A percentile compares a stretch with the other conserved stretches of the same genome.
Conservation (phyloP, 2,329 filamentous ascomycete genomes). For the Ophiocordyceps camponoti-floridani region DNA sequence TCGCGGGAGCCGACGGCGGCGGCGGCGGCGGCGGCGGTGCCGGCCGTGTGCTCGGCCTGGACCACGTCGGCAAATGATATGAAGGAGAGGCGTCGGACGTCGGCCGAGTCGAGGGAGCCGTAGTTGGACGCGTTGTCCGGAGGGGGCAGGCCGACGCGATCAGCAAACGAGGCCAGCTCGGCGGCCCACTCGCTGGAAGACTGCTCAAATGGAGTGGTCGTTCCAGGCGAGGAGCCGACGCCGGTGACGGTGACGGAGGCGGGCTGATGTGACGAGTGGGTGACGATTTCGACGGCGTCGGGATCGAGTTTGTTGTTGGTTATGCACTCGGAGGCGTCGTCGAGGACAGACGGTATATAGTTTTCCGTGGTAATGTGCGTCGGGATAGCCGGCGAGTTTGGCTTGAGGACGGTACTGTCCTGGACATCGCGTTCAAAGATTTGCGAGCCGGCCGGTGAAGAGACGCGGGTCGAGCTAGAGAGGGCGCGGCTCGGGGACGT, state of each 20-base stretch:
- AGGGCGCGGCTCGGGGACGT: constrained; percentile 49
- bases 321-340: constrained; percentile 82
- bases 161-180: constrained; percentile 35
- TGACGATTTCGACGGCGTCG: constrained; percentile 84
- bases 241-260: constrained; percentile 51
- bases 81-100: constrained; percentile 75
- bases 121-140: constrained; percentile 57
- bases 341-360: constrained; percentile 77
- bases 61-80: constrained; percentile 96
- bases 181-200: constrained; percentile 34
- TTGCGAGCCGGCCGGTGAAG: constrained; percentile 59
- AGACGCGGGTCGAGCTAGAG: constrained; percentile 54
- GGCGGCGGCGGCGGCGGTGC: constrained; percentile 13
- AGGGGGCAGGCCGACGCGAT: constrained; percentile 18
- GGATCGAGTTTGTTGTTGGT: constrained; percentile 73
- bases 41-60: constrained; percentile 58
- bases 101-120: constrained; percentile 54
- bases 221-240: constrained; percentile 9
- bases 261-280: constrained; percentile 67
- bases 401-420: constrained; percentile 48
- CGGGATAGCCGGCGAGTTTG: constrained; percentile 72
- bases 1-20: constrained; percentile 39
- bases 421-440: constrained; percentile 96
- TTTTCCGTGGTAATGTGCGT: constrained; percentile 90
- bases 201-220: constrained; percentile 19